phyloP scores from a whole-genome alignment of 805 yeast genomes.

The Wickerhamomyces pijperi region DNA sequence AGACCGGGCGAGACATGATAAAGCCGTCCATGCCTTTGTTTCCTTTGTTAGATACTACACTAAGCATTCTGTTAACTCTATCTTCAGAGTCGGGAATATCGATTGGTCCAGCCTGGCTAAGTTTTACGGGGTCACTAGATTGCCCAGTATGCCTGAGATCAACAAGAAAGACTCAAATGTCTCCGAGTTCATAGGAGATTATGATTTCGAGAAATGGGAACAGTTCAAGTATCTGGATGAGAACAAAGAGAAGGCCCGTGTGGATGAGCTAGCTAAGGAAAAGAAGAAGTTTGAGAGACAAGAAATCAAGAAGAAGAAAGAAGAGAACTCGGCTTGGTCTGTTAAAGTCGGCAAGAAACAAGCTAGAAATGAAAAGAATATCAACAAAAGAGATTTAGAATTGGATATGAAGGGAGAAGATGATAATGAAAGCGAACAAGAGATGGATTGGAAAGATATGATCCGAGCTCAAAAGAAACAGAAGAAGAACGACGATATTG shows the following conservation, averaged over 20 bases:
- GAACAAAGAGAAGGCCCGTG: slow-evolving; percentile 50
- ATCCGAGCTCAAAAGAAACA: slow-evolving; percentile 55
- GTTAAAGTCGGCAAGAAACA: slow-evolving; percentile 35
- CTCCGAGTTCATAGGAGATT: slow-evolving; percentile 56
- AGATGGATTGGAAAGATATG: slow-evolving; percentile 80
- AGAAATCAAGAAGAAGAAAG: slow-evolving; percentile 12
- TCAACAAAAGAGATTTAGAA: slow-evolving; percentile 42
- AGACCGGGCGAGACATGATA: slow-evolving; percentile 77
- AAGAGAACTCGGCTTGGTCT: slow-evolving; percentile 18
- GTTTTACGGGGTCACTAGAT: slow-evolving; percentile 67
- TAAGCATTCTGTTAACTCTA: slow-evolving; percentile 81
- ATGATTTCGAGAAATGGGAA: slow-evolving; percentile 53
- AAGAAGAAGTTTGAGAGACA: slow-evolving; percentile 22
- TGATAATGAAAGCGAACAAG: slow-evolving; percentile 27
- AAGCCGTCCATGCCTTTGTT: slow-evolving; percentile 69
- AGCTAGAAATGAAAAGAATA: slow-evolving; percentile 49
- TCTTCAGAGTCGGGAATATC: slow-evolving; percentile 62
- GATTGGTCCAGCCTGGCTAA: slow-evolving; percentile 66
- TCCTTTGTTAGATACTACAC: slow-evolving; percentile 76
- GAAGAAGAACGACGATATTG: slow-evolving; percentile 36
- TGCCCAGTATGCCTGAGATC: slow-evolving; percentile 93
- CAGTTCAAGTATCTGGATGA: slow-evolving; percentile 42
- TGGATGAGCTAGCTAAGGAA: slow-evolving; percentile 41
- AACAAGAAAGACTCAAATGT: slow-evolving; percentile 35
- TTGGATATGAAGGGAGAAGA: slow-evolving; percentile 53